These are phyloP conservation scores for Verticillium nubilum DNA, from an alignment of 2,329 filamentous ascomycete species.

Conservation along the genomic window DNA sequence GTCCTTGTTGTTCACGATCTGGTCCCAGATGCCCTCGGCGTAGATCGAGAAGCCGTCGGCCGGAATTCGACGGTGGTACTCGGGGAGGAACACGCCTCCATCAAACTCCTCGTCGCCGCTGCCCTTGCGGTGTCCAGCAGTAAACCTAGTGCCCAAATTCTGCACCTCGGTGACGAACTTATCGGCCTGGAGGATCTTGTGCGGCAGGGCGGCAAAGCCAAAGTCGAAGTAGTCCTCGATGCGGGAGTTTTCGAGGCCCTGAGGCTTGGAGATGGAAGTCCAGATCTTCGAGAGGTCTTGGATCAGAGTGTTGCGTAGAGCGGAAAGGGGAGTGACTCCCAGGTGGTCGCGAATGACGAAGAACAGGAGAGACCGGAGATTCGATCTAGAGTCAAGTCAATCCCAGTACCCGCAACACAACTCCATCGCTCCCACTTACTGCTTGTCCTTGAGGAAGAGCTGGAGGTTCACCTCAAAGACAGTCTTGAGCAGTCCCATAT, in stretches of 20 bases:
- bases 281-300: constrained; percentile 91
- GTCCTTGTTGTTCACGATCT: constrained; percentile 98
- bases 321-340: constrained; percentile 82
- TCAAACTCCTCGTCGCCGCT: constrained; percentile 62
- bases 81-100: constrained; percentile 80
- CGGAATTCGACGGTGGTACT: constrained; percentile 93
- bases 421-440: constrained; percentile 48
- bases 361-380: constrained; percentile 86
- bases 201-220: constrained; percentile 88
- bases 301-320: constrained; percentile 83
- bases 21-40: constrained; percentile 92
- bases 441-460: constrained; percentile 91
- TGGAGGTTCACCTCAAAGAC: constrained; percentile 99
- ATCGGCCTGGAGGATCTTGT: constrained; percentile 94
- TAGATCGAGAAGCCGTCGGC: constrained; percentile 96
- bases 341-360: constrained; percentile 98
- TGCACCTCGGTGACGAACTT: constrained; percentile 79
- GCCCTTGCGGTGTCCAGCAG: constrained; percentile 69
- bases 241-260: constrained; percentile 77
- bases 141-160: constrained; percentile 75
- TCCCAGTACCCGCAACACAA: not conserved
- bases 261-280: constrained; percentile 86
- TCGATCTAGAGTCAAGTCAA: constrained; percentile 53
- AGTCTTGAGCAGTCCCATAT: constrained; percentile 97
- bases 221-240: constrained; percentile 99